Base-by-base conservation (phyloP, 208 protist genomes). In the Herpetomonas tarakana region DNA sequence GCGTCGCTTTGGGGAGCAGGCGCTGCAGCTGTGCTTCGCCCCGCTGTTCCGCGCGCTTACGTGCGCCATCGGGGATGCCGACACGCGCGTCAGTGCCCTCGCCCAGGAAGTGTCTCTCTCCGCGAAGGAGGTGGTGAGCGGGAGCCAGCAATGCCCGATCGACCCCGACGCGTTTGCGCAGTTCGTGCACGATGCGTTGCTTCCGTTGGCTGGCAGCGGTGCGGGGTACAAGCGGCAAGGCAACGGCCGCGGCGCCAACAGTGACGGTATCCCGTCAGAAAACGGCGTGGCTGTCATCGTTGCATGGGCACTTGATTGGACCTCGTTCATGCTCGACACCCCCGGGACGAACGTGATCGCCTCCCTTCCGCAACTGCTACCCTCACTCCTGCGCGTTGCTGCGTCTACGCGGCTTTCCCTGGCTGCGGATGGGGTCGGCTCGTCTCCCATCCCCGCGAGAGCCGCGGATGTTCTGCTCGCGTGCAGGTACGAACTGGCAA, bases 21-120 rank as follows among this genome's bases (percentile, higher is more conserved):
- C 76, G 27, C 45, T 86, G 28, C 51, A 69, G 11, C 9, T 58
- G 2, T 76, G 76, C 41, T 83, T 93, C 44, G 47, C 57, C 2
- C 67, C 85, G 21, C 50, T 88, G n/a, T 88, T 93, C 56, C 54
- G 50, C 9, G 79, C 77, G 2, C 58, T 90, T 35, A 70, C 74
- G 25, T 68, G 58, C 41, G 76, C 74, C 18, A 74, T 90, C 21
- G 76, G 66, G 21, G 86, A 93, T 55, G 45, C 71, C 2, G 86
- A 93, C 69, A 73, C 63, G 38, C 71, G 74, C 16, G 74, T 87
- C 21, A 65, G 65, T 9, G 16, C 79, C 11, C 49, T 90, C 7
- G 86, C 76, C 0, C 72, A 79, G 44, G 86, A 92, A 50, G 74
- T 86, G 50, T 89, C 86, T 9, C 75, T 58, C 7, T 62, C 72